These are phyloP conservation scores for Articulospora tetracladia DNA, from an alignment of 495 filamentous ascomycete genomes.

Conservation along the genomic window DNA sequence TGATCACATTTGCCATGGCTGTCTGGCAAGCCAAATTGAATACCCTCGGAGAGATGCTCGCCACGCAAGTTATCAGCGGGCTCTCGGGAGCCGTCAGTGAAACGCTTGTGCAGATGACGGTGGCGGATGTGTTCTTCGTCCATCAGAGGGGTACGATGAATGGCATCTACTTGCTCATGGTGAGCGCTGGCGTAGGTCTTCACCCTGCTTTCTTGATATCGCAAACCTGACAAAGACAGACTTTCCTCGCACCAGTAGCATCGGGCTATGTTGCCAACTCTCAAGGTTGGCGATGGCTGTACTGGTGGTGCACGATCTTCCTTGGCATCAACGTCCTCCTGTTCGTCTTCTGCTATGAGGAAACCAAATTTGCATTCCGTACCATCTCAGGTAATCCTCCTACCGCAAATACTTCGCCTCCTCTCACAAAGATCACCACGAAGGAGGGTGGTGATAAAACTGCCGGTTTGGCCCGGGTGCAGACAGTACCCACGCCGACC, in stretches of 20 bases:
- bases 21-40: constrained; percentile 3
- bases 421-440: neutral
- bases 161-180: neutral
- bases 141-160: constrained; percentile 9
- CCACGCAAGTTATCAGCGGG: neutral
- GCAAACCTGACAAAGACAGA: neutral
- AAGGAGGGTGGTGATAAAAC: neutral
- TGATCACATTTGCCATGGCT: constrained; percentile 1
- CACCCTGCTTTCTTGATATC: too few relatives aligned
- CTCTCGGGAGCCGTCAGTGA: constrained; percentile 10
- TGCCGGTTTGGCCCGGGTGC: neutral
- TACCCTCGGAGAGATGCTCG: constrained; percentile 1
- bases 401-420: neutral
- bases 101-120: constrained; percentile 7
- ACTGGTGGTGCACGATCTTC: constrained; percentile 45
- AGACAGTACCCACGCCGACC: neutral
- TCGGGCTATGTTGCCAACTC: constrained; percentile 37
- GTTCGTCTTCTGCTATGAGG: constrained; percentile 39
- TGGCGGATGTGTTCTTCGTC: constrained; percentile 8
- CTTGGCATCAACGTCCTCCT: constrained; percentile 33
- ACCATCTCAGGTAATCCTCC: neutral
- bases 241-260: constrained; percentile 35
- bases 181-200: neutral
- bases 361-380: constrained; percentile 33
- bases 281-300: constrained; percentile 47